phyloP scores from a whole-genome alignment of 1,139 yeast species.

The Arxiozyma bovina region DNA sequence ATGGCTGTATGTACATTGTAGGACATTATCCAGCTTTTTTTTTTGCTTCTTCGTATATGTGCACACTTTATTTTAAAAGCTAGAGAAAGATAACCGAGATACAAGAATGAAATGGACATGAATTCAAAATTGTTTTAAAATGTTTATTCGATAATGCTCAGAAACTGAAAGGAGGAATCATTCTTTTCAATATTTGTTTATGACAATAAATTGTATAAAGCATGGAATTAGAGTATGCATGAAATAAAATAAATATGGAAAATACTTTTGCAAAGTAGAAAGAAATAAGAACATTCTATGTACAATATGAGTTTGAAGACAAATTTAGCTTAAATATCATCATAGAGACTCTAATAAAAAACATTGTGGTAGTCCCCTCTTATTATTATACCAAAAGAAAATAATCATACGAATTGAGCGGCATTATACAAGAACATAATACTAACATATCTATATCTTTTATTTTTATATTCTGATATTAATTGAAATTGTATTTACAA shows the following conservation, averaged over 20 bases:
- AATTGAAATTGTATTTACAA: background rate
- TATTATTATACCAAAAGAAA: too few relatives aligned
- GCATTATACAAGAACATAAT: background rate
- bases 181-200: too few relatives aligned
- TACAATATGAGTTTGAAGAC: background rate
- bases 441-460: background rate
- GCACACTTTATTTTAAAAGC: background rate
- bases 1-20: constrained; percentile 4
- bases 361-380: background rate
- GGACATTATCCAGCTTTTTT: background rate
- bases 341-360: background rate
- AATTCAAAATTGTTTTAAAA: too few relatives aligned
- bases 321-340: too few relatives aligned
- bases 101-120: background rate
- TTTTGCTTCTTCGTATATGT: background rate
- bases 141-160: background rate
- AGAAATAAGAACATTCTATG: too few relatives aligned
- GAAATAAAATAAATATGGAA: too few relatives aligned
- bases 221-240: too few relatives aligned
- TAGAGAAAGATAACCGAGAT: background rate
- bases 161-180: background rate
- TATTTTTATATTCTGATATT: too few relatives aligned
- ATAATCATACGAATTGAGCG: background rate
- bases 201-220: too few relatives aligned
- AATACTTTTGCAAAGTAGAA: background rate